Evolutionary conservation across 805 yeast genomes (phyloP), one percentile per base, ranked within the genome.

Genomic region (Grigorovia yakushimaensis): DNA sequence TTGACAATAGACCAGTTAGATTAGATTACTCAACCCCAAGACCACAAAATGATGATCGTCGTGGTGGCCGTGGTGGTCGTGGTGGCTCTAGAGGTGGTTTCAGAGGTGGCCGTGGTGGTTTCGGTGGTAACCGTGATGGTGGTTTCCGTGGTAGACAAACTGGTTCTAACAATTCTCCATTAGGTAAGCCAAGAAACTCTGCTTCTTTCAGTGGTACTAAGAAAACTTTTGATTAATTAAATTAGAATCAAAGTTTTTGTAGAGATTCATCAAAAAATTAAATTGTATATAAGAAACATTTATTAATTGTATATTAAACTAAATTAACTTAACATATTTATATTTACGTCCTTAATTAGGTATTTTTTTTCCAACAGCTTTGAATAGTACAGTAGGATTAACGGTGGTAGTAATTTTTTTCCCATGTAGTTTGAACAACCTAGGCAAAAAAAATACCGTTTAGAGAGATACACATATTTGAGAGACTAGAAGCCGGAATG

Each of bases 21-120:
- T 77, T 93, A 57, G 98, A 93, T 73, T 93, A 68, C 78, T 86
- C 96, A 46, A 79, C 95, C 48, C 98, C 98, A 69, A 84, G 83
- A 68, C 88, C 84, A 55, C 67, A 66, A 61, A 65, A 63, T 61
- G 67, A 67, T 55, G 66, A 71, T 47, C 71, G 75, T 48, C 60
- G 71, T 58, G 72, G 67, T 47, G 65, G 65, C 18, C 41, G 46
- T 24, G 57, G 61, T 50, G 49, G 47, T 17, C 20, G 73, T 49
- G 53, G 46, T 50, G 37, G 37, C 7, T 61, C 60, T 41, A 41
- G 60, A 35, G 63, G 67, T 41, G 65, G 67, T 20, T 44, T 42
- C 41, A 54, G 59, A 49, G 56, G 67, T 27, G 41, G 54, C 44
- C 61, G 71, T 48, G 70, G 73, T 47, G 70, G 73, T 45, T 49